Evolutionary conservation across 1,139 yeast genomes (phyloP).

Genomic region (Pneumocystis canis): DNA sequence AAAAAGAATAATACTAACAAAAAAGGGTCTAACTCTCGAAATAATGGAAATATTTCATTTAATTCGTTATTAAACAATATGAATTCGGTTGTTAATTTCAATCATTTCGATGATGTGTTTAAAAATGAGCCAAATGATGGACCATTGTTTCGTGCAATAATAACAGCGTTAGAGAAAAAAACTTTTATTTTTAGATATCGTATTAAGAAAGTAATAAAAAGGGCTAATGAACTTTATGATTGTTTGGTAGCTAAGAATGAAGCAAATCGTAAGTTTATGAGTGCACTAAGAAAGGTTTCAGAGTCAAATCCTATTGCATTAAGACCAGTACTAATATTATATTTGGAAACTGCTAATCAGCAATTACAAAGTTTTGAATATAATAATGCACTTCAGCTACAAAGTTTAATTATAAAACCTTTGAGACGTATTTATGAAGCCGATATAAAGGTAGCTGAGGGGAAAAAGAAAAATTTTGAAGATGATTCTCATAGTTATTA

Average conservation of each 20-base stretch:
- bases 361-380: conserved; percentile 13
- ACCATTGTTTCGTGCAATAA: conserved; percentile 50
- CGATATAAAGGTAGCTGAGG: conserved; percentile 29
- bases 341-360: conserved; percentile 18
- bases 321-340: conserved; percentile 23
- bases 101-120: conserved; percentile 15
- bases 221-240: conserved; percentile 26
- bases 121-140: conserved; percentile 46
- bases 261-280: conserved; percentile 24
- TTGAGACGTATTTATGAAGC: conserved; percentile 28
- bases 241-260: conserved; percentile 25
- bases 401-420: conserved; percentile 28
- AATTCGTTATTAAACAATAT: not conserved
- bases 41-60: not conserved
- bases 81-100: not conserved
- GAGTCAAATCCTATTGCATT: conserved; percentile 24
- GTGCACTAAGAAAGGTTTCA: conserved; percentile 22
- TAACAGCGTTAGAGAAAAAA: conserved; percentile 40
- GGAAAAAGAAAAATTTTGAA: conserved; percentile 45
- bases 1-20: not conserved
- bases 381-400: conserved; percentile 19
- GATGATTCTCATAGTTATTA: conserved; percentile 61
- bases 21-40: not conserved
- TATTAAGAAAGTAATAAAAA: conserved; percentile 29
- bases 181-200: conserved; percentile 36